phyloP scores from a whole-genome alignment of 768 basidiomycete genomes.

The Thelephora ganbajun region DNA sequence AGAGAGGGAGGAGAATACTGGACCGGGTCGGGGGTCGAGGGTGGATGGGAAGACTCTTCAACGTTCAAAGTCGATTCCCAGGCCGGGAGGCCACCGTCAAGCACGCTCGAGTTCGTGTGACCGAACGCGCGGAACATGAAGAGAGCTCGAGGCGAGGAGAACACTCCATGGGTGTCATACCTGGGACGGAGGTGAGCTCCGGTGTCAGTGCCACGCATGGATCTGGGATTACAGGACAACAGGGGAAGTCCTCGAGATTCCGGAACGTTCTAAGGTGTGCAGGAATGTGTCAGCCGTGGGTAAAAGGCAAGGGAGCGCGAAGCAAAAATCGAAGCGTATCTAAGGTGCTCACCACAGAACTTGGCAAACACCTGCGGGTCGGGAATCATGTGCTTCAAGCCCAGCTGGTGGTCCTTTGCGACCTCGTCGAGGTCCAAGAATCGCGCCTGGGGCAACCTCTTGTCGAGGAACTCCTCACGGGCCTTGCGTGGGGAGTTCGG shows the following conservation, averaged over 20 bases:
- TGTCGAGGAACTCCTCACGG: constrained; percentile 48
- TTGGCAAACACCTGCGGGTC: constrained; percentile 50
- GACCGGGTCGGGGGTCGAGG: constrained; percentile 13
- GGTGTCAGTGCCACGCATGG: constrained; percentile 2
- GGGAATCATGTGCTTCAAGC: constrained; percentile 94
- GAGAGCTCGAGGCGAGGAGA: constrained; percentile 83
- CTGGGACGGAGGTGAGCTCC: constrained; percentile 21
- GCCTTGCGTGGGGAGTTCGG: constrained; percentile 68
- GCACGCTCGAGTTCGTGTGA: constrained; percentile 71
- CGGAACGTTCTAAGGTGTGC: constrained; percentile 40
- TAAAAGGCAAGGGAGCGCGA: background rate
- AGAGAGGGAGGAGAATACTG: constrained; percentile 42
- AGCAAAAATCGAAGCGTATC: background rate
- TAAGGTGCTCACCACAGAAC: constrained; percentile 53
- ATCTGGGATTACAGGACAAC: constrained; percentile 52
- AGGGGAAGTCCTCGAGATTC: constrained; percentile 59
- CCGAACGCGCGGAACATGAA: constrained; percentile 94
- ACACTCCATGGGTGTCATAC: constrained; percentile 85
- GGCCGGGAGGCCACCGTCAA: constrained; percentile 85
- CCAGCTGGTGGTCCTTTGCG: constrained; percentile 57
- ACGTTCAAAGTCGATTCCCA: constrained; percentile 60
- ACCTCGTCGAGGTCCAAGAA: constrained; percentile 76
- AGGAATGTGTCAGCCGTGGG: background rate
- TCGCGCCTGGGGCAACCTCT: constrained; percentile 56
- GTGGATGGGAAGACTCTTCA: constrained; percentile 20